Evolutionary conservation across 2,329 filamentous ascomycete genomes (phyloP), one percentile per base, ranked within the genome.

Genomic region (Furcasterigmium furcatum): DNA sequence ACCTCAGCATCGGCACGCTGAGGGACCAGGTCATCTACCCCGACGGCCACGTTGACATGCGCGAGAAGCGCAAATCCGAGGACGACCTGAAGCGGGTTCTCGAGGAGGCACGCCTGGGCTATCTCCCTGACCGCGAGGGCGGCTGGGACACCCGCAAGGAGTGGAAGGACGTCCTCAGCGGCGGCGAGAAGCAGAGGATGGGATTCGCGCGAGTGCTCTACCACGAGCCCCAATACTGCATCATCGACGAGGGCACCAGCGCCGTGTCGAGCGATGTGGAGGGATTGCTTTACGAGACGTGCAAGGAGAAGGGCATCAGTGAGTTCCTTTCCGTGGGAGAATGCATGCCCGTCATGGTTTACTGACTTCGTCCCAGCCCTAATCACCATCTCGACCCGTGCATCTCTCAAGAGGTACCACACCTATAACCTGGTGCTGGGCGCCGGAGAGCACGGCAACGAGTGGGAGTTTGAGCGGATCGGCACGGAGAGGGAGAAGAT

Each of bases 11-110:
- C 19, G 94, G 94, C 29, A 97, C 94, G 2, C 75, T 97, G 9
- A 86, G 94, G 21, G 95, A 99, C 58, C 95, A 99, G 69, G 90
- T 99, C 58, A 96, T 97, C 61, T 99, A 99, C 57, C 94, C 94
- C 0, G 91, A 99, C 57, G 92, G 90, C 7, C 92, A 95, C 61
- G 73, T 91, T 35, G 94, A 99, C 58, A 97, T 99, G 94, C 85
- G 83, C 24, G 84, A 88, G 48, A 85, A 86, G 50, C 83, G 86
- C 14, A 84, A 85, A 56, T 82, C 80, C 3, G 94, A 99, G 61
- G 74, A 81, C 25, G 88, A 95, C 53, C 77, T 99, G 18, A 81
- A 85, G 60, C 75, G 75, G 21, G 81, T 95, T 3, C 77, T 99
- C 4, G 88, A 96, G 46, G 87, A 88, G 43, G 91, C 91, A 0